These are phyloP conservation scores for Heliocybe sulcata DNA, from an alignment of 1,284 basidiomycete species.

Conservation along the genomic window DNA sequence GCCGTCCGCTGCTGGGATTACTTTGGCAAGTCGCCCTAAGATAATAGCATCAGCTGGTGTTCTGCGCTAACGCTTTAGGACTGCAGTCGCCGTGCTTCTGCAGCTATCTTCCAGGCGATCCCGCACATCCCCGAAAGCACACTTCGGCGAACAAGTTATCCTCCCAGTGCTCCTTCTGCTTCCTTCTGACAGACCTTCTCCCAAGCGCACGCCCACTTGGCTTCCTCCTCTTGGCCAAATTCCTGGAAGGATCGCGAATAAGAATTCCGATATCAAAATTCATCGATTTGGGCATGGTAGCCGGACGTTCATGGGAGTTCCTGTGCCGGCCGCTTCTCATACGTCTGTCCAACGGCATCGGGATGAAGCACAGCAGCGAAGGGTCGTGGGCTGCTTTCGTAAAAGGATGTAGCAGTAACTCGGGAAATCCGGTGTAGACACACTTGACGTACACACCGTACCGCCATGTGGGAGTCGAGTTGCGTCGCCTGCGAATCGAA, in stretches of 20 bases:
- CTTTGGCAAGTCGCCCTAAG: not conserved
- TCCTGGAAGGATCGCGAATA: not conserved
- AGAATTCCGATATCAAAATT: not conserved
- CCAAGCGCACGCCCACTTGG: not conserved
- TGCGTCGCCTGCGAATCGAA: not conserved
- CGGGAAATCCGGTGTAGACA: not conserved
- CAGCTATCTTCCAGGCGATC: not conserved
- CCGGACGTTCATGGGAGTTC: not conserved
- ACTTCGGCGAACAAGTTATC: not conserved
- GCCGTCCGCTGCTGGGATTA: not conserved
- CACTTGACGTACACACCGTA: not conserved
- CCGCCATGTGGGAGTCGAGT: not conserved
- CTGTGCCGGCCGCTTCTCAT: not conserved
- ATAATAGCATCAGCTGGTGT: not conserved
- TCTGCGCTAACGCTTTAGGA: not conserved
- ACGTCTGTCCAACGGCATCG: not conserved
- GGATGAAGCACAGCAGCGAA: not conserved
- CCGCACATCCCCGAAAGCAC: not conserved
- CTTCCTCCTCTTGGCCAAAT: not conserved
- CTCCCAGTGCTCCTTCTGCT: not conserved
- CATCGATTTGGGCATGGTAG: not conserved
- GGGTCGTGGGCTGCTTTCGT: not conserved
- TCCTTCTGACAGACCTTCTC: not conserved
- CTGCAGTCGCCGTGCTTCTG: not conserved
- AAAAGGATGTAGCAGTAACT: not conserved